These are phyloP conservation scores for Halteria grandinella DNA, from an alignment of 73 alveolate genomes.

Conservation along the genomic window DNA sequence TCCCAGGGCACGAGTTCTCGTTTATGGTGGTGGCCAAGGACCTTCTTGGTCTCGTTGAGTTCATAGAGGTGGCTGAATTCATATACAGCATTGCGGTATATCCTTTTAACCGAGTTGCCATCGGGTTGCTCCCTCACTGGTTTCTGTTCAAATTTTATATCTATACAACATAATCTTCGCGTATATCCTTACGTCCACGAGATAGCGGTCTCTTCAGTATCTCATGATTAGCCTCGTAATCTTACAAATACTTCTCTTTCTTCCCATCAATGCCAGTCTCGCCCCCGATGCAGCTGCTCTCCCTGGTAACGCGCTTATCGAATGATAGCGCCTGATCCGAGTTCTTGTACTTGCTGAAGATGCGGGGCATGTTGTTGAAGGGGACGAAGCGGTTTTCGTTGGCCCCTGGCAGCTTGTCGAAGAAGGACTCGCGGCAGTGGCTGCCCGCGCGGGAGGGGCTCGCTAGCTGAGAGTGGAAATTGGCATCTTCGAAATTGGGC, in stretches of 20 bases:
- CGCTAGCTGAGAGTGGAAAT: no score
- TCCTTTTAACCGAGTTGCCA: constrained; percentile 4
- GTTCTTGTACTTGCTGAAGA: constrained; percentile 1
- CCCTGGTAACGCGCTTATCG: constrained; percentile 13
- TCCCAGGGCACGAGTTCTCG: constrained; percentile 26
- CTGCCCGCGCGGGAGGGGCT: no score
- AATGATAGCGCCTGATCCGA: background rate
- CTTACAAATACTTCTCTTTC: background rate
- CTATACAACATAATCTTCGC: background rate
- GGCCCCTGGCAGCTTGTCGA: constrained; percentile 17
- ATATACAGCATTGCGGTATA: constrained; percentile 29
- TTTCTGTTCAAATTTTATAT: constrained; percentile 1
- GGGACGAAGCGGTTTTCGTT: constrained; percentile 43
- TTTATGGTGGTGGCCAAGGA: background rate
- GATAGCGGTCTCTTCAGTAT: background rate
- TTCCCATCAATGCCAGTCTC: background rate
- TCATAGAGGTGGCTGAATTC: constrained; percentile 6
- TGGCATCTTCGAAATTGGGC: no score
- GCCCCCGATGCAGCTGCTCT: constrained; percentile 7
- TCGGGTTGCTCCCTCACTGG: constrained; percentile 1
- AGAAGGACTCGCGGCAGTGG: constrained; percentile 41
- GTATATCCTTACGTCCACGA: background rate
- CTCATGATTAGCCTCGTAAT: constrained; percentile 1
- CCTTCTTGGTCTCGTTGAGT: background rate
- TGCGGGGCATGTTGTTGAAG: constrained; percentile 28